Evolutionary conservation across 2,329 filamentous ascomycete genomes (phyloP).

Genomic region (Aureobasidium sp.): DNA sequence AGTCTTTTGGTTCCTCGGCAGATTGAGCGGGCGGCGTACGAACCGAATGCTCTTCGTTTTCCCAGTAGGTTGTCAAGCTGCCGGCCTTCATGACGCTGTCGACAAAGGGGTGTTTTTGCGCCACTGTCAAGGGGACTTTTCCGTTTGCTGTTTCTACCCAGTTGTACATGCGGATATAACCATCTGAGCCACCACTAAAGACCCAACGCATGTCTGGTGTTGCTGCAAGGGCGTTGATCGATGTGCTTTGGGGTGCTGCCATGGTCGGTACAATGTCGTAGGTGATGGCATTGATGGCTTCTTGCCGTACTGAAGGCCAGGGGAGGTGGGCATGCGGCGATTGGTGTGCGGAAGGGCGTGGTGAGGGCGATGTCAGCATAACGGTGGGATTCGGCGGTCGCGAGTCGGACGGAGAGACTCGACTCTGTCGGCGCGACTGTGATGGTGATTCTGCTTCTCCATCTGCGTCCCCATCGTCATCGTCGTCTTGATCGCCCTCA

Average conservation of each 20-base stretch:
- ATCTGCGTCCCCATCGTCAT: conserved; percentile 42
- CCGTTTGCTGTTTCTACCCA: conserved; percentile 96
- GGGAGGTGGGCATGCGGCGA: conserved; percentile 33
- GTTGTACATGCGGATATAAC: conserved; percentile 97
- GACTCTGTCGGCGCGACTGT: conserved; percentile 38
- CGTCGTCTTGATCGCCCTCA: conserved; percentile 36
- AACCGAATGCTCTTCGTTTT: conserved; percentile 83
- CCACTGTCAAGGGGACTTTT: conserved; percentile 92
- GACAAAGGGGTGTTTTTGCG: conserved; percentile 96
- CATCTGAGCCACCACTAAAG: conserved; percentile 93
- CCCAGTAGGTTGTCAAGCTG: conserved; percentile 97
- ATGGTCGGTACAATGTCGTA: conserved; percentile 99
- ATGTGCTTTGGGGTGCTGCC: conserved; percentile 95
- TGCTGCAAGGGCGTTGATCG: conserved; percentile 91
- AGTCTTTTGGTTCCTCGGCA: conserved; percentile 56
- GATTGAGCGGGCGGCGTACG: conserved; percentile 35
- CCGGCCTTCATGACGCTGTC: conserved; percentile 98
- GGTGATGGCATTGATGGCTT: conserved; percentile 79
- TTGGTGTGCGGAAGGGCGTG: conserved; percentile 36
- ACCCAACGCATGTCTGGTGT: conserved; percentile 97
- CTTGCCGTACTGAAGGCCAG: conserved; percentile 65
- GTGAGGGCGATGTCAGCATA: conserved; percentile 54
- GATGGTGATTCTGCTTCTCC: conserved; percentile 52
- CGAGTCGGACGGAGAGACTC: conserved; percentile 26
- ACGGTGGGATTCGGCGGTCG: conserved; percentile 52